phyloP scores from a whole-genome alignment of 2,329 filamentous ascomycete genomes.

The Aspergillus texensis region DNA sequence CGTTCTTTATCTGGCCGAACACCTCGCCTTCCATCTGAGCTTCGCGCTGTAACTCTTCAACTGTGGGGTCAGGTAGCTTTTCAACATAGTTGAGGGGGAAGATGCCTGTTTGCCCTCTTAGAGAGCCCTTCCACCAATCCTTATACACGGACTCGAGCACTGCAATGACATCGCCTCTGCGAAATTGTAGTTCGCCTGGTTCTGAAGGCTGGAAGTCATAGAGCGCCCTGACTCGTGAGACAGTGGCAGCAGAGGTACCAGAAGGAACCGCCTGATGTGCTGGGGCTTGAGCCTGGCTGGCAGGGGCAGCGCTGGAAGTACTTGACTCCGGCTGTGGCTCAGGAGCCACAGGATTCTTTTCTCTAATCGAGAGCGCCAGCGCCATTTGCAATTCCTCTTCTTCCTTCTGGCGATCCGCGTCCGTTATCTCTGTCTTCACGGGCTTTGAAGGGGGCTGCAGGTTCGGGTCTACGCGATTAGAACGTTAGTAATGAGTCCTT shows the following conservation, averaged over 20 bases:
- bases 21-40: constrained; percentile 90
- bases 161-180: constrained; percentile 95
- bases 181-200: constrained; percentile 90
- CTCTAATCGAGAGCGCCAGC: constrained; percentile 86
- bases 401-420: constrained; percentile 87
- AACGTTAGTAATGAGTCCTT: constrained; percentile 9
- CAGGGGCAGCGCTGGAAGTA: constrained; percentile 39
- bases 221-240: constrained; percentile 88
- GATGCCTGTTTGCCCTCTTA: constrained; percentile 93
- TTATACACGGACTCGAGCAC: constrained; percentile 98
- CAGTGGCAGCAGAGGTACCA: constrained; percentile 92
- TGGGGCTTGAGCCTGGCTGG: constrained; percentile 42
- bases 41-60: constrained; percentile 90
- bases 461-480: constrained; percentile 72
- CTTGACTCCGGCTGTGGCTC: constrained; percentile 43
- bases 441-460: constrained; percentile 90
- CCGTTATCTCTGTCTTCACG: constrained; percentile 87
- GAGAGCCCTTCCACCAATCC: constrained; percentile 98
- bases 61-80: constrained; percentile 91
- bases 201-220: constrained; percentile 96
- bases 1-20: constrained; percentile 75
- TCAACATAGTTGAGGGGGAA: constrained; percentile 99
- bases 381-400: constrained; percentile 98
- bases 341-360: constrained; percentile 60
- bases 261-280: constrained; percentile 65